These are phyloP conservation scores for Apiospora pterosperma DNA, from an alignment of 2,329 filamentous ascomycete genomes.

Conservation along the genomic window DNA sequence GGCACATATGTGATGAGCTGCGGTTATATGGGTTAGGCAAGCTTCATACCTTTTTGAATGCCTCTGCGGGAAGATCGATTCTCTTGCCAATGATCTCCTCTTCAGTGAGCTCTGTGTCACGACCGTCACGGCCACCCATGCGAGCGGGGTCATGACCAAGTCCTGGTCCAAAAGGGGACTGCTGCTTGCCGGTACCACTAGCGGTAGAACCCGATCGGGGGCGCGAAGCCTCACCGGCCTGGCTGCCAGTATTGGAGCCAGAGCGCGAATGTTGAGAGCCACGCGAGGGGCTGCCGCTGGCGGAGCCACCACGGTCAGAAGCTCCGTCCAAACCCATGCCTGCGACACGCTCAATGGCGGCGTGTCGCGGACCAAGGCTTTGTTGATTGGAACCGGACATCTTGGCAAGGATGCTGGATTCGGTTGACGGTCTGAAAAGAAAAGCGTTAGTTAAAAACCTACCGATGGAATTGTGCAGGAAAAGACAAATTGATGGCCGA, in stretches of 20 bases:
- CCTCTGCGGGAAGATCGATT: conserved; percentile 57
- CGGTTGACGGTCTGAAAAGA: background rate
- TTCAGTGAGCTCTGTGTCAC: conserved; percentile 21
- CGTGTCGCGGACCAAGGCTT: conserved; percentile 6
- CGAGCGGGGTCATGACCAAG: conserved; percentile 16
- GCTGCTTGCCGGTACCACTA: conserved; percentile 6
- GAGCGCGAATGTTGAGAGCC: conserved; percentile 3
- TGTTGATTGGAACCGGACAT: conserved; percentile 7
- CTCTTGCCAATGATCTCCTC: conserved; percentile 35
- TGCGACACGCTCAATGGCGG: conserved; percentile 10
- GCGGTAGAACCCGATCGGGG: conserved; percentile 1
- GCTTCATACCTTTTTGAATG: conserved; percentile 41
- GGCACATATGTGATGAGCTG: background rate
- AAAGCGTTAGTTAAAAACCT: background rate
- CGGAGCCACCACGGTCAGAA: conserved; percentile 12
- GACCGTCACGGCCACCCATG: conserved; percentile 9
- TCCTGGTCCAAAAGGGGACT: conserved; percentile 1
- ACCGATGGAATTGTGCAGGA: background rate
- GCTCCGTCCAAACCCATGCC: conserved; percentile 17
- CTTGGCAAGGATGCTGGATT: background rate
- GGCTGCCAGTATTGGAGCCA: conserved; percentile 3
- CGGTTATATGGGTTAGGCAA: background rate
- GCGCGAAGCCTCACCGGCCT: background rate
- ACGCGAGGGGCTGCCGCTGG: background rate
- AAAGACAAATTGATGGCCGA: background rate